A percentile compares a stretch with the other conserved stretches of the same genome.
Evolutionary conservation across 306 rosid genomes (phyloP).

Genomic region (Sindora glabra): DNA sequence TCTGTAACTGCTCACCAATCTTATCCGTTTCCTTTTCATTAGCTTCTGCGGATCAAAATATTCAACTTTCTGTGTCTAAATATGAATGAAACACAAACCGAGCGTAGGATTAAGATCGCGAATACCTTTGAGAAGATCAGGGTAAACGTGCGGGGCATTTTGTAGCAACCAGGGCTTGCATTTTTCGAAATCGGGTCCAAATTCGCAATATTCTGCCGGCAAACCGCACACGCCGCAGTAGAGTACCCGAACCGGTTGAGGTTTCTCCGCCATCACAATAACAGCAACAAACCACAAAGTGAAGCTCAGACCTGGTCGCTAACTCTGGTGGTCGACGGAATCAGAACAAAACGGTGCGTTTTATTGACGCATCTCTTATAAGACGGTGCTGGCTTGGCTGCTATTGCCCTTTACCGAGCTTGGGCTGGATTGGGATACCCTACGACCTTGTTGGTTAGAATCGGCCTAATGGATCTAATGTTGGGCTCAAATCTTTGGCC

Average conservation of each 20-base stretch:
- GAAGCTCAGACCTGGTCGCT: no score
- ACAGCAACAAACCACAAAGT: no score
- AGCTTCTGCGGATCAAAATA: conserved; percentile 35
- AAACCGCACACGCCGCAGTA: conserved; percentile 67
- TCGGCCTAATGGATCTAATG: no score
- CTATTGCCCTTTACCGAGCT: no score
- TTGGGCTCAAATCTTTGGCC: no score
- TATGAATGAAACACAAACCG: neutral
- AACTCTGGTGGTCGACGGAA: neutral
- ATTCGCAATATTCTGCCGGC: conserved; percentile 93
- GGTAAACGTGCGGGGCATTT: conserved; percentile 75
- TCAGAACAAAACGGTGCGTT: conserved; percentile 34
- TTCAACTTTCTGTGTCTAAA: neutral
- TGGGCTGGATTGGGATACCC: no score
- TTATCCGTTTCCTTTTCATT: conserved; percentile 58
- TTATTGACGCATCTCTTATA: neutral
- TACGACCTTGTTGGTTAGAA: no score
- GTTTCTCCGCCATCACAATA: conserved; percentile 82
- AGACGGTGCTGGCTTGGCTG: no score
- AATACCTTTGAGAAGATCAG: conserved; percentile 74
- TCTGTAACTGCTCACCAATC: conserved; percentile 62
- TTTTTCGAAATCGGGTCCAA: conserved; percentile 91
- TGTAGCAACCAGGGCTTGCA: conserved; percentile 99
- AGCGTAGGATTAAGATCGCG: neutral
- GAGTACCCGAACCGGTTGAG: conserved; percentile 70